phyloP scores from a whole-genome alignment of 23 red algal species.

The Gracilariopsis chorda region DNA sequence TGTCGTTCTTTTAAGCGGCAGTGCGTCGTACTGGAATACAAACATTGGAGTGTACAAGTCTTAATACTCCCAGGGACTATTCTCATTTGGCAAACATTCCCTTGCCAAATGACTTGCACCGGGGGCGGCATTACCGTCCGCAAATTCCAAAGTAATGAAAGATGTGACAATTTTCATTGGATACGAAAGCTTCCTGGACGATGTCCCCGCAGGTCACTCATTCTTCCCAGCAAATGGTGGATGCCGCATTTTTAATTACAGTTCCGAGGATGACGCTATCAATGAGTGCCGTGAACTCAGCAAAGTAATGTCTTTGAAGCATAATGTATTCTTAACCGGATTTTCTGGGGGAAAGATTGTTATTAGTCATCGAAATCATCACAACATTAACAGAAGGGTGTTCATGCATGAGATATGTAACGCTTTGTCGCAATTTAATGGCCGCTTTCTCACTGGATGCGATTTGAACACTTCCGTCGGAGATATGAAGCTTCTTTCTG shows the following conservation, averaged over 20 bases:
- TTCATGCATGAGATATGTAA: neutral
- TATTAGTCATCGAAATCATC: neutral
- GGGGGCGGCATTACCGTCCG: neutral
- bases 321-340: neutral
- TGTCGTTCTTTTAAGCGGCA: too few relatives aligned
- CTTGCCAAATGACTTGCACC: neutral
- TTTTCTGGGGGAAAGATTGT: conserved; percentile 19
- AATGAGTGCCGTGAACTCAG: neutral
- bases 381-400: neutral
- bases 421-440: neutral
- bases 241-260: neutral
- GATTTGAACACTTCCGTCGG: neutral
- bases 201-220: neutral
- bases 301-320: neutral
- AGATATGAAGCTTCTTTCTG: neutral
- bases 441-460: neutral
- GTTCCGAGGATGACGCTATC: neutral
- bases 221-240: conserved; percentile 13
- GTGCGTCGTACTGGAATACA: too few relatives aligned
- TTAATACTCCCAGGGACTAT: too few relatives aligned
- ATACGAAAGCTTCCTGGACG: neutral
- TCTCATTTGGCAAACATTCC: too few relatives aligned
- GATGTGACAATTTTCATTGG: neutral
- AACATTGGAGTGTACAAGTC: too few relatives aligned
- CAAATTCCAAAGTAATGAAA: neutral